Evolutionary conservation across 768 basidiomycete genomes (phyloP), one percentile per base, ranked within the genome.

Genomic region (Gymnopilus junonius): DNA sequence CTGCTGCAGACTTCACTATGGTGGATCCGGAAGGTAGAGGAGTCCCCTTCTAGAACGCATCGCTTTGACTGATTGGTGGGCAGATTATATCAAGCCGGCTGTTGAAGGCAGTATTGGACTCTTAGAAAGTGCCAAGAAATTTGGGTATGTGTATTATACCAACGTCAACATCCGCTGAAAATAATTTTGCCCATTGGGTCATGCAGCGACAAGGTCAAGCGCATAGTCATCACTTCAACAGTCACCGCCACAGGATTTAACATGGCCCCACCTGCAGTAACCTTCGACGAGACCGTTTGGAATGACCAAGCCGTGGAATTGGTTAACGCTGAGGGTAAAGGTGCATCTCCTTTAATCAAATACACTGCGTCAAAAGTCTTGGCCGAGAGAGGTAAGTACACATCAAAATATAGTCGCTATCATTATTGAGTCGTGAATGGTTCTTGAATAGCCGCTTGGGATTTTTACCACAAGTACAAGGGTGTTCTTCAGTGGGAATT

Each of bases 71-170:
- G 20, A 8, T 4, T 6, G 4, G 3, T 23, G 14, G 27, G 25
- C 25, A 88, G 87, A 89, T 65, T 69, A 91, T 45, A 86, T 92
- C 67, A 73, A 72, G 17, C 92, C 93, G 5, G 92, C 93, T 21
- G 83, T 94, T 4, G 76, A 85, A 1, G 92, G 93, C 1, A 93
- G 91, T 0, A 66, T 83, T 1, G 80, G 85, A 4, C 77, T 94
- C 14, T 77, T 94, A n/a, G 76, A 85, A 63, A 85, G 85, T 45
- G 82, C 86, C 8, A 69, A 83, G 59, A 55, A 55, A 40, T 43
- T 48, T 23, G 60, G 60, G 43, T 46, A 29, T 3, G 60, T 25
- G 2, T 8, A 3, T 4, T 15, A 5, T 27, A 10, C 15, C 25
- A 8, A 3, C 12, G 17, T 10, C 46, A 8, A 23, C 10, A 48